Conservation (phyloP, 2,329 filamentous ascomycete genomes). For the Iodosphaeria phyllophila region DNA sequence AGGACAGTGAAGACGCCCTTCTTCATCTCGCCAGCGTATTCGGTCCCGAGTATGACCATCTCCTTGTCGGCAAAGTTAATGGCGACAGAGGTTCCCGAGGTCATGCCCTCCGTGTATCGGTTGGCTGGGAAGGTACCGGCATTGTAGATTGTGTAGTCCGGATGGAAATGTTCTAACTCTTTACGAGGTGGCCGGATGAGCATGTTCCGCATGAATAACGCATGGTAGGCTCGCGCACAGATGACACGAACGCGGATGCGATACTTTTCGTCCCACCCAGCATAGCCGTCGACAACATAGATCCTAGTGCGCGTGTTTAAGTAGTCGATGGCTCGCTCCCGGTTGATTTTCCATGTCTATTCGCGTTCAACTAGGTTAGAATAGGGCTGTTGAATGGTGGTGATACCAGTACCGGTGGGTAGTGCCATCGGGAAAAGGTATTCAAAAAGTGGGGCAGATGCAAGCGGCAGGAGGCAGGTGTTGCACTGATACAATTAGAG, state of each 20-base stretch:
- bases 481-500: no score
- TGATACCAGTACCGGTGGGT: no score
- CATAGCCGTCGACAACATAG: conserved; percentile 94
- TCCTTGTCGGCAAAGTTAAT: conserved; percentile 99
- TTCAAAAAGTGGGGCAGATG: no score
- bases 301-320: conserved; percentile 97
- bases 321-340: conserved; percentile 96
- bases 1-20: conserved; percentile 98
- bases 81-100: conserved; percentile 88
- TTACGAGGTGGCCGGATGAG: conserved; percentile 82
- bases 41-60: conserved; percentile 98
- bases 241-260: conserved; percentile 93
- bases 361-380: no score
- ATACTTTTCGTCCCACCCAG: conserved; percentile 98
- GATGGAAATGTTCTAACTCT: conserved; percentile 94
- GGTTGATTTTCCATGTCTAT: conserved; percentile 99
- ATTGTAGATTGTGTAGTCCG: conserved; percentile 99
- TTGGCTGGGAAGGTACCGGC: conserved; percentile 97
- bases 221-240: conserved; percentile 97
- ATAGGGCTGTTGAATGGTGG: no score
- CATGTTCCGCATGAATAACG: conserved; percentile 99
- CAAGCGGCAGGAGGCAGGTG: no score
- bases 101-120: conserved; percentile 96
- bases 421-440: no score
- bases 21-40: conserved; percentile 97